Percentiles rank a stretch among this genome's conserved stretches.
Evolutionary conservation across 73 alveolate species (phyloP).

Genomic region (Paramecium bursaria): DNA sequence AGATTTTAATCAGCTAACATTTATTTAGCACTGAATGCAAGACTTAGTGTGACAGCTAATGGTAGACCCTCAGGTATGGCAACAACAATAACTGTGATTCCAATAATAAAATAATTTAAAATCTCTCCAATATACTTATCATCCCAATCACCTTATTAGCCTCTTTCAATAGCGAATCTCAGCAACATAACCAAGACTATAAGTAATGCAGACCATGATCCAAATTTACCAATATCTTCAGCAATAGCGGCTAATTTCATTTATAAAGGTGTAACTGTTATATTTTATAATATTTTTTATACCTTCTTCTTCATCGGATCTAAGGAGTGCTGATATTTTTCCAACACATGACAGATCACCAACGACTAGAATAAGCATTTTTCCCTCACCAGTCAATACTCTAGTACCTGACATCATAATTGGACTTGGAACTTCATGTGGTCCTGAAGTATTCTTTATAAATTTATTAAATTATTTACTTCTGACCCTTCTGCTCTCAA

Average conservation of each 20-base stretch:
- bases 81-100: slow-evolving; percentile 80
- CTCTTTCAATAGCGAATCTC: slow-evolving; percentile 73
- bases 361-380: slow-evolving; percentile 64
- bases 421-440: slow-evolving; percentile 81
- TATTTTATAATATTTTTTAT: neutral
- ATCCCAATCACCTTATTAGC: slow-evolving; percentile 64
- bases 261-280: slow-evolving; percentile 91
- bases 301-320: slow-evolving; percentile 66
- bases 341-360: slow-evolving; percentile 68
- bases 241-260: slow-evolving; percentile 94
- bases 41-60: slow-evolving; percentile 77
- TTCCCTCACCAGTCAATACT: slow-evolving; percentile 70
- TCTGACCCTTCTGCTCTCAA: slow-evolving; percentile 20
- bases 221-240: slow-evolving; percentile 89
- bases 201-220: slow-evolving; percentile 86
- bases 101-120: slow-evolving; percentile 75
- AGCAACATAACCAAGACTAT: slow-evolving; percentile 81
- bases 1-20: slow-evolving; percentile 79
- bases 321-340: slow-evolving; percentile 54
- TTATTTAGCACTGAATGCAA: slow-evolving; percentile 79
- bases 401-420: slow-evolving; percentile 83
- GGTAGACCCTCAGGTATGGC: slow-evolving; percentile 89
- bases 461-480: slow-evolving; percentile 6
- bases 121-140: slow-evolving; percentile 66
- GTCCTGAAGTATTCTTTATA: slow-evolving; percentile 60